A percentile compares a stretch with the other conserved stretches of the same genome.
Conservation (phyloP, 768 basidiomycete species). For the Termitomyces sp. region DNA sequence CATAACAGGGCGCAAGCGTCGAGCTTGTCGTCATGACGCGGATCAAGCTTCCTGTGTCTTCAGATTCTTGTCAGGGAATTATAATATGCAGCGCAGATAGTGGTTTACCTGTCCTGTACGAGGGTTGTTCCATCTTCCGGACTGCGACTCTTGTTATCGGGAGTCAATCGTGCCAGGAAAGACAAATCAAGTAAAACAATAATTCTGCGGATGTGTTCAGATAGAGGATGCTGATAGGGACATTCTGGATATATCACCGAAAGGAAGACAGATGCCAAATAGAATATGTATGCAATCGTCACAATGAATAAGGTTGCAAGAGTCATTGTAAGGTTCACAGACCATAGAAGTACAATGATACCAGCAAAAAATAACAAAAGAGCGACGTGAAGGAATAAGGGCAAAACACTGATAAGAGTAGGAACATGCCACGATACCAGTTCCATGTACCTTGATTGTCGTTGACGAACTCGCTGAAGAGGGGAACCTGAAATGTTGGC, state of each 20-base stretch:
- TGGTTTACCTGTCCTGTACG: neutral
- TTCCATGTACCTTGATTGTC: conserved; percentile 31
- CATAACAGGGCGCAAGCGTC: conserved; percentile 34
- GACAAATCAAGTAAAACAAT: neutral
- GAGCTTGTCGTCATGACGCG: conserved; percentile 23
- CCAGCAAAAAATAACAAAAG: conserved; percentile 39
- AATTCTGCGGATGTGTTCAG: conserved; percentile 27
- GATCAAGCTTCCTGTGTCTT: neutral
- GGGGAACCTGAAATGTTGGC: conserved; percentile 31
- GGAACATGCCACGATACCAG: conserved; percentile 35
- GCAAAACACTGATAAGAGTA: conserved; percentile 32
- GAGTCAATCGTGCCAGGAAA: neutral
- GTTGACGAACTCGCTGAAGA: conserved; percentile 29
- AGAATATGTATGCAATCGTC: conserved; percentile 30
- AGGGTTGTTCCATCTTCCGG: neutral
- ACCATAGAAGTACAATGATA: conserved; percentile 36
- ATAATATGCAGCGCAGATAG: neutral
- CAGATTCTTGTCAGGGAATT: neutral
- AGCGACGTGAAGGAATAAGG: conserved; percentile 34
- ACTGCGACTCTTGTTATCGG: neutral
- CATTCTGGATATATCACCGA: conserved; percentile 35
- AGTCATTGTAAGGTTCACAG: conserved; percentile 27
- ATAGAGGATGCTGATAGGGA: conserved; percentile 36
- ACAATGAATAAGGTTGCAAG: conserved; percentile 30
- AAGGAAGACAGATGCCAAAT: conserved; percentile 32